Base-by-base conservation (phyloP, 2,329 filamentous ascomycete species). In the Cladosporium halotolerans region DNA sequence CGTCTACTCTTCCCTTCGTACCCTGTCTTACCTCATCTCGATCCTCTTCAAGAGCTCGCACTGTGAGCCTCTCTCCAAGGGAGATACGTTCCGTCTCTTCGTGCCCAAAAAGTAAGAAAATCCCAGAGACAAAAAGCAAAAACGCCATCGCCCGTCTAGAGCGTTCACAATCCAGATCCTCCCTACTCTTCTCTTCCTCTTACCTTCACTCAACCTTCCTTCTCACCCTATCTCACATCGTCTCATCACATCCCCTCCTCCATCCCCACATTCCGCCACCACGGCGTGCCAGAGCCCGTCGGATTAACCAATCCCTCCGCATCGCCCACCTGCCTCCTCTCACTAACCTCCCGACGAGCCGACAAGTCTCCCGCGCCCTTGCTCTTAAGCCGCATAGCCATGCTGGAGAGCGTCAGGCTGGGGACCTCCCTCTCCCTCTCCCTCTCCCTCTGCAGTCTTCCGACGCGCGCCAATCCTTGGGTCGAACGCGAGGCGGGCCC, bases 261-360 rank as follows among this genome's bases (percentile, higher is more conserved):
- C 71, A 77, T 75, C 1, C 71, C 71, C 0, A 76, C 73, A 57
- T 74, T 73, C 44, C 70, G 67, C 75, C 75, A 77, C 75, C 75
- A 76, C 5, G 65, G 63, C 39, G 50, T 46, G 32, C 55, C n/a
- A 65, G 6, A 60, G 58, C 28, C 63, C 57, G 48, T 60, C 59
- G 52, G 42, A 64, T 87, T 84, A 63, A 92, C 78, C 76, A 90
- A 79, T 67, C 82, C 83, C 72, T 89, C 88, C 53, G 85, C 85
- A 74, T 96, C 91, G 58, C 90, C 91, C 53, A 96, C 91, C 73
- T 96, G 91, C 71, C 88, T 86, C 60, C 91, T 79, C 74, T 92
- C 89, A 55, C 87, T 88, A 55, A 96, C 79, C 72, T 96, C 91
- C 52, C 56, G 56, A 47, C 55, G 50, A 44, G 57, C 56, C 43